Conservation (phyloP, 2,329 filamentous ascomycete genomes). For the Aspergillus persii region DNA sequence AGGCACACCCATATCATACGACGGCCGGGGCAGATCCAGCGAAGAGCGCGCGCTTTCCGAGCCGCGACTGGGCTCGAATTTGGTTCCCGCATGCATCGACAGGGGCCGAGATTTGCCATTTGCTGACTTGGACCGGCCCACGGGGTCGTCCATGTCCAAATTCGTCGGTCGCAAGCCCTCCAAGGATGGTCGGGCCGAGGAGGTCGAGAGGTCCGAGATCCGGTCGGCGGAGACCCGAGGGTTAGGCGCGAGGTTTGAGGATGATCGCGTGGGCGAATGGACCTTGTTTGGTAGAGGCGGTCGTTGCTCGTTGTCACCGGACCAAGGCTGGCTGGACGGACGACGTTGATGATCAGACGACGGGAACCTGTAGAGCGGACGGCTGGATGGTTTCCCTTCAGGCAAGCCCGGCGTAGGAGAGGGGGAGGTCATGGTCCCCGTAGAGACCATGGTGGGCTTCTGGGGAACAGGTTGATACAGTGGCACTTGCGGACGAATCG, state of each 20-base stretch:
- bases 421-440: constrained; percentile 75
- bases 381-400: constrained; percentile 30
- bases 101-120: constrained; percentile 68
- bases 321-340: constrained; percentile 50
- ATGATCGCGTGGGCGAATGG: constrained; percentile 34
- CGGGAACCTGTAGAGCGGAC: constrained; percentile 56
- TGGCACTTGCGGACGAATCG: constrained; percentile 27
- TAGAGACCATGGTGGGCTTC: constrained; percentile 59
- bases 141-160: constrained; percentile 58
- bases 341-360: constrained; percentile 44
- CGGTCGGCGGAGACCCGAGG: constrained; percentile 50
- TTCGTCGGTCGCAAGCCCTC: constrained; percentile 67
- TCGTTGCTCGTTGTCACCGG: constrained; percentile 27
- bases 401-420: constrained; percentile 41
- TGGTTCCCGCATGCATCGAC: constrained; percentile 80
- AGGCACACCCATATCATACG: constrained; percentile 36
- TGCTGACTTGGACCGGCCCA: constrained; percentile 62
- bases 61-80: constrained; percentile 78
- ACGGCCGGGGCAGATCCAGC: constrained; percentile 31
- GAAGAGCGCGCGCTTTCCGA: constrained; percentile 59
- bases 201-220: constrained; percentile 55
- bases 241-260: constrained; percentile 46
- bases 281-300: constrained; percentile 23
- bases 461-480: constrained; percentile 47
- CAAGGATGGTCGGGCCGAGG: constrained; percentile 65